These are phyloP conservation scores for Saccharomyces hybrid DNA, from an alignment of 1,139 yeast species.

Conservation along the genomic window DNA sequence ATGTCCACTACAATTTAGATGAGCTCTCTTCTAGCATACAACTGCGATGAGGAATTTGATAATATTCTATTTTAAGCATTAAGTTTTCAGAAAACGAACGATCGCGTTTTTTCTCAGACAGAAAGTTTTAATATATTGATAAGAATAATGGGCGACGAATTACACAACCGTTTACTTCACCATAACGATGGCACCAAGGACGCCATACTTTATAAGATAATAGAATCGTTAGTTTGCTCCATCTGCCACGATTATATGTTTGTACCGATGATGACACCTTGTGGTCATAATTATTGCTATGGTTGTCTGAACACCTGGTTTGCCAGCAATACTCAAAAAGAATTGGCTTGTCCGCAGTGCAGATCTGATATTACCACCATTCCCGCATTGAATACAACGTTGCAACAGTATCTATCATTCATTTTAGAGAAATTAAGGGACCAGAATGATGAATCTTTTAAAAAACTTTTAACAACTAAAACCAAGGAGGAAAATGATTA, in stretches of 20 bases:
- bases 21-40: not conserved
- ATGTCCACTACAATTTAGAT: not conserved
- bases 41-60: not conserved
- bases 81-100: not conserved
- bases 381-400: slow-evolving; percentile 23
- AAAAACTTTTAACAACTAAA: slow-evolving; percentile 4
- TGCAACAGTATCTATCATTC: slow-evolving; percentile 21
- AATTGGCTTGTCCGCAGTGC: slow-evolving; percentile 30
- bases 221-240: slow-evolving; percentile 24
- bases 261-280: slow-evolving; percentile 29
- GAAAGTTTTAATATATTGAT: not conserved
- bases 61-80: not conserved
- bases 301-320: slow-evolving; percentile 25
- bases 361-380: slow-evolving; percentile 17
- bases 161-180: slow-evolving; percentile 7
- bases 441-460: slow-evolving; percentile 8
- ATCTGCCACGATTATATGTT: slow-evolving; percentile 30
- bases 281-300: slow-evolving; percentile 29
- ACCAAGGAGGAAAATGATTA: slow-evolving; percentile 25
- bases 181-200: slow-evolving; percentile 13
- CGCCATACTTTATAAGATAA: slow-evolving; percentile 14
- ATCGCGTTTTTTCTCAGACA: not conserved
- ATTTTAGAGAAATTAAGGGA: slow-evolving; percentile 10
- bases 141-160: slow-evolving; percentile 5
- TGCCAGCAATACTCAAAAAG: slow-evolving; percentile 19